Evolutionary conservation across 169 alveolate genomes (phyloP), one percentile per base, ranked within the genome.

Genomic region (Cryptosporidium canis): DNA sequence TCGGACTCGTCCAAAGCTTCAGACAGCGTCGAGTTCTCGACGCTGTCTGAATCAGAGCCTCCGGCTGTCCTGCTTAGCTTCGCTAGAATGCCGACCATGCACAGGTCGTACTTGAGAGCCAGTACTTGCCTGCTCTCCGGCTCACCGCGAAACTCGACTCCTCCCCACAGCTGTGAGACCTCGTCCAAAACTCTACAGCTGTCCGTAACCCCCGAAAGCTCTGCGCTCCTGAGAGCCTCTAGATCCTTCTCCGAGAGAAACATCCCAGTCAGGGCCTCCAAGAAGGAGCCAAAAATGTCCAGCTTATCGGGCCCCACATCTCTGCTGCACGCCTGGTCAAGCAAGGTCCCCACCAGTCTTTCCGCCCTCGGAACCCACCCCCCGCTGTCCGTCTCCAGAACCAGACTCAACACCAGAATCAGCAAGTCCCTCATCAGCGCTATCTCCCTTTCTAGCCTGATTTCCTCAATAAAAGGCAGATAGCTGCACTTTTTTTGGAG

Each of bases 381-480:
- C 9, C 18, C 31, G 21, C 9, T 3, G 35, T 29, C 24, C 53
- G 11, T 51, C 24, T 70, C 67, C 41, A 47, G 24, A 48, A 48
- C 53, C 24, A 14, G n/a, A 47, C 47, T 70, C 27, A 70, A 55
- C 24, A 55, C 64, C 9, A 70, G 33, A 3, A 70, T 6, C 6
- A 51, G 18, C 0, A 70, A 55, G 12, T 53, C 67, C 43, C 39
- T 70, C 48, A 70, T 47, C 3, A 70, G 24, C 21, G 11, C 14
- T 16, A 31, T 3, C 18, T 70, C 67, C 48, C 6, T 21, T 16
- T 6, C 9, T 16, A 35, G 21, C 27, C 9, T 21, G 7, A 55
- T 27, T 31, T 61, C 51, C n/a, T 77, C 72, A 14, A 39, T 64
- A 77, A 37, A 77, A 56, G 87, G 87, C 44, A 77, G 61, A 61